Conservation (phyloP, 2,329 filamentous ascomycete species). For the Davidsoniella australis region DNA sequence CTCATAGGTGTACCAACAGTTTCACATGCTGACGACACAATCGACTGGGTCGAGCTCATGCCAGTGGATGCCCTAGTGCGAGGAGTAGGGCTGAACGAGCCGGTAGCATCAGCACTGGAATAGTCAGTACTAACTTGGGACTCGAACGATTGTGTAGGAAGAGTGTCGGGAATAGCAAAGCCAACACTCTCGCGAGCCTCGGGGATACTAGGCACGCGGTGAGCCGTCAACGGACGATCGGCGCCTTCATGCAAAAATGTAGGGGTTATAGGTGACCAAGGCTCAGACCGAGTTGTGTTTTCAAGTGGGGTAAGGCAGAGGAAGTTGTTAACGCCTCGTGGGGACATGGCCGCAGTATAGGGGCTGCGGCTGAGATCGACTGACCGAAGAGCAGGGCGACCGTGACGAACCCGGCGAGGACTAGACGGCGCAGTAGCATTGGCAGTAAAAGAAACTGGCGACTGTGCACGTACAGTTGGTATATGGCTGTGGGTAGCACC, state of each 20-base stretch:
- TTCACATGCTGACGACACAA: conserved; percentile 26
- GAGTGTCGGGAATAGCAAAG: conserved; percentile 1
- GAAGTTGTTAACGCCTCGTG: conserved; percentile 10
- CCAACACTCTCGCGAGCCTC: conserved; percentile 2
- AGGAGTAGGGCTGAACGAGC: neutral
- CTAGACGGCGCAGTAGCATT: conserved; percentile 10
- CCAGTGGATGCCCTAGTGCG: conserved; percentile 10
- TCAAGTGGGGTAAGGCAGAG: conserved; percentile 9
- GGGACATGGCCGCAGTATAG: conserved; percentile 9
- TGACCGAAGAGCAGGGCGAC: conserved; percentile 28
- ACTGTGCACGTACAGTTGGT: conserved; percentile 4
- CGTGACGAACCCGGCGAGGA: conserved; percentile 23
- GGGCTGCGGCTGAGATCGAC: conserved; percentile 20
- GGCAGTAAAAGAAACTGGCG: neutral
- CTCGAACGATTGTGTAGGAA: conserved; percentile 5
- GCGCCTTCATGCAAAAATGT: conserved; percentile 15
- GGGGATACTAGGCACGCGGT: conserved; percentile 22
- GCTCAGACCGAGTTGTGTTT: conserved; percentile 17
- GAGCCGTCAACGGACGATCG: conserved; percentile 31
- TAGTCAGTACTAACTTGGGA: conserved; percentile 5
- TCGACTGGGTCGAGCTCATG: conserved; percentile 32
- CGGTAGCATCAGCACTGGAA: neutral
- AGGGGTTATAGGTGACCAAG: conserved; percentile 18
- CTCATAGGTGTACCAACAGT: conserved; percentile 33
- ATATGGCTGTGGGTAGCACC: conserved; percentile 9